Base-by-base conservation (phyloP, 2,329 filamentous ascomycete genomes). In the Parastagonospora avenae region DNA sequence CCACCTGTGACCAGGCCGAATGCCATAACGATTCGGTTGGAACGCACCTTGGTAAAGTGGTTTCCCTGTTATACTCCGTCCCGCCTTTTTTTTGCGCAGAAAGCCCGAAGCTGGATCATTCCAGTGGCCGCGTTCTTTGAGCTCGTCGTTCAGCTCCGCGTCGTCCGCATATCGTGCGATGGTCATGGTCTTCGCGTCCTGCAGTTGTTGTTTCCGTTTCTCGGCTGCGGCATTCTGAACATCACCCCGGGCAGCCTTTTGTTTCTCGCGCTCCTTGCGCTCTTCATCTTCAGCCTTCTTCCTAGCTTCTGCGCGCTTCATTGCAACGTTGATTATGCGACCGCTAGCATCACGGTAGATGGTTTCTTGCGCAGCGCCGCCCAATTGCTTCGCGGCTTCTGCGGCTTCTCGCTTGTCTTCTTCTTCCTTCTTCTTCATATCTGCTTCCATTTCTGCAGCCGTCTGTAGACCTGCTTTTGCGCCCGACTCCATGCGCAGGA, bases 341-440 rank as follows among this genome's bases (percentile, higher is more conserved):
- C 94, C 94, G 2, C 90, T 94, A 9, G 95, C 94, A 75, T 99
- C 94, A 63, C 94, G 89, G 72, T 97, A 97, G 19, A 97, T 92
- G 0, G 93, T 96, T 75, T 97, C 91, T 33, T 60, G 61, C 5
- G 66, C 62, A 6, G 59, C 83, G 50, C 75, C 71, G 0, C 71
- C 76, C 40, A 72, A 73, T 37, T 73, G 67, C 42, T 64, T 71
- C 31, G 62, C 64, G 11, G 55, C 68, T 30, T 76, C 72, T 36
- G 76, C 68, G 2, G 78, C 78, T 32, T 78, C 76, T 48, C 74
- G 73, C 47, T 75, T 77, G 63, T 92, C 88, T 59, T 87, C 84
- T 10, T 80, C 82, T 58, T 87, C 85, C 12, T 89, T 85, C 67
- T 84, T 83, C 62, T 83, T 86, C 15, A 79, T 64, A 24, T 75